phyloP scores from a whole-genome alignment of 148 eudicot genomes.

The Cornus kousa region DNA sequence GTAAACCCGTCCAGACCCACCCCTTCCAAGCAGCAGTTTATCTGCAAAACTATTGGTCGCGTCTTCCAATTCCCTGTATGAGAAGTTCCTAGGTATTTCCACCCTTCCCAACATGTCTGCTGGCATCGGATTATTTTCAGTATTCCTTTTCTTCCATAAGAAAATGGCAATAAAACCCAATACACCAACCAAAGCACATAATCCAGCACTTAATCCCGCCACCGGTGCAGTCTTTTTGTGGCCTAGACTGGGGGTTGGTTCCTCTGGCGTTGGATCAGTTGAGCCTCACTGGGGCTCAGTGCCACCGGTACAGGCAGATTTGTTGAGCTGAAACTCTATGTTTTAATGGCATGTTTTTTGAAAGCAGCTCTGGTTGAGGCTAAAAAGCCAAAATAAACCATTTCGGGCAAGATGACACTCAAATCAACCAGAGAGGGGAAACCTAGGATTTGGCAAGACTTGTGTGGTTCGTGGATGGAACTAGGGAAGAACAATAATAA shows the following conservation, averaged over 20 bases:
- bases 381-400: conserved; percentile 14
- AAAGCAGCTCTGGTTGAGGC: conserved; percentile 12
- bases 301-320: background rate
- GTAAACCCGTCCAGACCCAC: background rate
- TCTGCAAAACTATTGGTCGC: background rate
- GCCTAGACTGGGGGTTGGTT: no score
- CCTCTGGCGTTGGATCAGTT: background rate
- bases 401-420: conserved; percentile 9
- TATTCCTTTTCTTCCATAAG: conserved; percentile 6
- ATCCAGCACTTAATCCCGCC: conserved; percentile 14
- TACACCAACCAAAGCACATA: background rate
- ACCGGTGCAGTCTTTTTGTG: background rate
- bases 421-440: no score
- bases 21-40: background rate
- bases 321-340: conserved; percentile 28
- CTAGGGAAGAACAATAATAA: no score
- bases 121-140: background rate
- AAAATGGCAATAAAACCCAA: conserved; percentile 3
- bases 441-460: no score
- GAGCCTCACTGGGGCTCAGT: background rate
- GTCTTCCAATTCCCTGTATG: background rate
- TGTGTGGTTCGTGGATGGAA: no score
- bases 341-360: background rate
- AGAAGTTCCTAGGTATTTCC: no score
- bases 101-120: background rate